A percentile compares a stretch with the other conserved stretches of the same genome.
Conservation (phyloP, 768 basidiomycete genomes). For the Leccinellum rugosiceps region DNA sequence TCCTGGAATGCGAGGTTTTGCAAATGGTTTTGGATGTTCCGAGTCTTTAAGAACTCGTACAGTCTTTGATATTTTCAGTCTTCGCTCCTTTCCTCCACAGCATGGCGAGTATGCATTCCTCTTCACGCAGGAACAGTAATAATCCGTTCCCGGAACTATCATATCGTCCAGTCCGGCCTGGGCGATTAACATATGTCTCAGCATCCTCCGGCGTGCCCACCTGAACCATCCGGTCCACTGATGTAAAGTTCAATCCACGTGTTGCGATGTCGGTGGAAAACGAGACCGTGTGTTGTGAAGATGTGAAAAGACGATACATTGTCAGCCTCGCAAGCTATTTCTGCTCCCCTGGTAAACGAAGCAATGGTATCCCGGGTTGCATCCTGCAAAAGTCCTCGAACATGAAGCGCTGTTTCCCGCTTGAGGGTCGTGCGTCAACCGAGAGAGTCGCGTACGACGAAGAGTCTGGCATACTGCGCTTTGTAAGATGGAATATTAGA, state of each 20-base stretch:
- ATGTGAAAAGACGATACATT: conserved; percentile 84
- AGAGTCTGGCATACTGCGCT: conserved; percentile 49
- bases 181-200: conserved; percentile 96
- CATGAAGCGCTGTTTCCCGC: conserved; percentile 94
- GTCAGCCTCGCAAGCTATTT: conserved; percentile 86
- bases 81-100: conserved; percentile 70
- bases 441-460: conserved; percentile 58
- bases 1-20: conserved; percentile 94
- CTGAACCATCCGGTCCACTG: conserved; percentile 93
- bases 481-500: conserved; percentile 74
- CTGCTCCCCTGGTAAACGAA: conserved; percentile 94
- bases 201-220: conserved; percentile 96
- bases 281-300: conserved; percentile 69
- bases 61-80: conserved; percentile 81
- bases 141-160: conserved; percentile 86
- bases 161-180: conserved; percentile 93
- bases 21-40: conserved; percentile 79
- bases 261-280: conserved; percentile 97
- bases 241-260: conserved; percentile 68
- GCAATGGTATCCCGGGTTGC: conserved; percentile 88
- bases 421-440: conserved; percentile 65
- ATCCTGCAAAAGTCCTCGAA: conserved; percentile 95
- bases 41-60: conserved; percentile 82
- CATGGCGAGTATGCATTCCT: conserved; percentile 80
- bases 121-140: conserved; percentile 82